Conservation (phyloP, 345 rosid species). For the Eucalyptus pauciflora region DNA sequence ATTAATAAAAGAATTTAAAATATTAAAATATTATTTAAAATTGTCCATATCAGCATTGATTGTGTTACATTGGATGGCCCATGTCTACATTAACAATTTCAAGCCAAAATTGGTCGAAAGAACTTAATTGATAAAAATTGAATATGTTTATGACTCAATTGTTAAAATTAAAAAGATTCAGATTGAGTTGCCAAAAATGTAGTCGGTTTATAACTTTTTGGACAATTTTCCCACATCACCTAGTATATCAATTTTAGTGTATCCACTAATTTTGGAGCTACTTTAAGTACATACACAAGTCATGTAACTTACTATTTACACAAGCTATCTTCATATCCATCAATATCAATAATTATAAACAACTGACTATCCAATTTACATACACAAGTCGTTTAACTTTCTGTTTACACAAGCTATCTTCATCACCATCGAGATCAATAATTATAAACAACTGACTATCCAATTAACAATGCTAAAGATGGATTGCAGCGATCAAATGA, state of each 20-base stretch:
- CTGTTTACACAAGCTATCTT: not conserved
- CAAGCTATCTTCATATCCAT: not conserved
- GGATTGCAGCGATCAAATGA: not conserved
- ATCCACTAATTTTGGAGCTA: not conserved
- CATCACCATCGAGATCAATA: not conserved
- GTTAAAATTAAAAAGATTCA: too few species aligned
- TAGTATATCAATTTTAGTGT: not conserved
- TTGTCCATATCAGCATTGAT: fast-evolving
- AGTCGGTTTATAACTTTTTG: too few species aligned
- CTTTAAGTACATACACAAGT: not conserved
- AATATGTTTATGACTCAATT: too few species aligned
- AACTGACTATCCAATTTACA: not conserved
- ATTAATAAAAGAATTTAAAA: too few species aligned
- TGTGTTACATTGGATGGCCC: fast-evolving
- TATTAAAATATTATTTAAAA: too few species aligned
- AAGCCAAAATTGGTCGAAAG: too few species aligned
- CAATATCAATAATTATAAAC: not conserved
- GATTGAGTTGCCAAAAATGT: not conserved
- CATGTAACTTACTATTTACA: not conserved
- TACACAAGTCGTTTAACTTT: not conserved
- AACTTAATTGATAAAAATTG: too few species aligned
- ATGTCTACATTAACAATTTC: too few species aligned
- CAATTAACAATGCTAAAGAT: not conserved
- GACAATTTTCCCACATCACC: not conserved
- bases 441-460: not conserved